Base-by-base conservation (phyloP, 768 basidiomycete genomes). In the Chalciporus chontae region DNA sequence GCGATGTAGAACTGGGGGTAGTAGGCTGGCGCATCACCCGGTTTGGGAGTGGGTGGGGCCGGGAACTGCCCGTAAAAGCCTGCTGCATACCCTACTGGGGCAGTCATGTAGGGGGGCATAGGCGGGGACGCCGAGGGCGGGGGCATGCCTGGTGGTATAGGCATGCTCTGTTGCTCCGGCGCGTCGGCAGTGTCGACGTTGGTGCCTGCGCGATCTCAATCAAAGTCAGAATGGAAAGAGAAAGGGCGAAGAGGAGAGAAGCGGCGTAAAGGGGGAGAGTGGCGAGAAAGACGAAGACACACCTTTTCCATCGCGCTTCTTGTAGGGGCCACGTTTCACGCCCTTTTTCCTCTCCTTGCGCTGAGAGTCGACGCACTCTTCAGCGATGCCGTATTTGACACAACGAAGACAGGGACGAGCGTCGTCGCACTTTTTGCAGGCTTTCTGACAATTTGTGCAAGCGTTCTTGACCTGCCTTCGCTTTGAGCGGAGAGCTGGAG, bases 281-380 rank as follows among this genome's bases (percentile, higher is more conserved):
- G 54, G 53, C 50, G 44, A 61, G 58, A 68, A 68, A 58, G 65
- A 62, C 64, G 45, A 56, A 65, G 54, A 69, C 83, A 70, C 65
- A 89, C 87, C 80, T 79, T 85, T 88, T 79, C 81, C 83, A 87
- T 89, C 87, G 83, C 87, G 87, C 83, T 90, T 91, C 89, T 90
- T 90, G 85, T 91, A 91, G 69, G 89, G 89, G 40, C 88, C 88
- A 63, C 88, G 73, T 75, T 90, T 91, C 58, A 89, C 77, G 57
- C 88, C 88, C 66, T 88, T 90, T 69, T 89, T 90, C 62, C 92
- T 80, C 71, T 95, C 92, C 74, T 94, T 95, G 67, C 93, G 79
- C 68, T 88, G 84, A 26, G 92, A 93, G 72, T 94, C 89, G 56
- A 90, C 74, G 64, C 94, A 96, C 63, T 87, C 86, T 63, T 92